Conservation (phyloP, 495 filamentous ascomycete genomes). For the Trichoderma reesei region DNA sequence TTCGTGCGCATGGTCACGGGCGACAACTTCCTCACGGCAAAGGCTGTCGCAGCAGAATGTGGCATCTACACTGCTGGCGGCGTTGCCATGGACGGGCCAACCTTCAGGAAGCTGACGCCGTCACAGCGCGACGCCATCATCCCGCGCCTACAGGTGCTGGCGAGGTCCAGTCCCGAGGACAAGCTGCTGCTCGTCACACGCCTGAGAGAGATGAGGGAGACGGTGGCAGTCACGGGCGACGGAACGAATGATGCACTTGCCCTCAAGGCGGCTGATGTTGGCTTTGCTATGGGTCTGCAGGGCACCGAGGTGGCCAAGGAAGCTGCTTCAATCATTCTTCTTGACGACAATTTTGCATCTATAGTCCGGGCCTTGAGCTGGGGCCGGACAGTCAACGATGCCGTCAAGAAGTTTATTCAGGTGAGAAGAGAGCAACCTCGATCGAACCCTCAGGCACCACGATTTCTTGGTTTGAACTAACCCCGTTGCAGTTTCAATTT, state of each 20-base stretch:
- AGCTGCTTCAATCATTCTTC: slow-evolving; percentile 85
- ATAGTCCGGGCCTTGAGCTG: slow-evolving; percentile 83
- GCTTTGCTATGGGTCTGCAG: slow-evolving; percentile 85
- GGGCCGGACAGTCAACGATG: slow-evolving; percentile 83
- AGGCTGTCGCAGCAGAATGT: slow-evolving; percentile 75
- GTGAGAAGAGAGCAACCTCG: no score
- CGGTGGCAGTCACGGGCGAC: slow-evolving; percentile 87
- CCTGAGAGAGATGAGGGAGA: slow-evolving; percentile 78
- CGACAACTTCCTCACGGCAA: slow-evolving; percentile 78
- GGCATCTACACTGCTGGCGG: slow-evolving; percentile 74
- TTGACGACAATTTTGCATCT: slow-evolving; percentile 89
- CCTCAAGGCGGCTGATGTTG: slow-evolving; percentile 77
- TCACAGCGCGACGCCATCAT: slow-evolving; percentile 60
- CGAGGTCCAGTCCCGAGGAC: slow-evolving; percentile 75
- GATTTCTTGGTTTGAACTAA: neutral
- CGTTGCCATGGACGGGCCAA: slow-evolving; percentile 72
- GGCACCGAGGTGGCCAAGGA: slow-evolving; percentile 91
- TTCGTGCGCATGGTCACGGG: slow-evolving; percentile 88
- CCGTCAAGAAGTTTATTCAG: slow-evolving; percentile 69
- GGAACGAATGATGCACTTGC: slow-evolving; percentile 89
- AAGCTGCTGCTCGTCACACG: slow-evolving; percentile 71
- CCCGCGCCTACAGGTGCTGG: slow-evolving; percentile 72
- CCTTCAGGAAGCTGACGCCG: slow-evolving; percentile 60
- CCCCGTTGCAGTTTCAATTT: slow-evolving; percentile 65
- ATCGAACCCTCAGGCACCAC: no score